Base-by-base conservation (phyloP, 345 rosid genomes). In the Anacardium occidentale region DNA sequence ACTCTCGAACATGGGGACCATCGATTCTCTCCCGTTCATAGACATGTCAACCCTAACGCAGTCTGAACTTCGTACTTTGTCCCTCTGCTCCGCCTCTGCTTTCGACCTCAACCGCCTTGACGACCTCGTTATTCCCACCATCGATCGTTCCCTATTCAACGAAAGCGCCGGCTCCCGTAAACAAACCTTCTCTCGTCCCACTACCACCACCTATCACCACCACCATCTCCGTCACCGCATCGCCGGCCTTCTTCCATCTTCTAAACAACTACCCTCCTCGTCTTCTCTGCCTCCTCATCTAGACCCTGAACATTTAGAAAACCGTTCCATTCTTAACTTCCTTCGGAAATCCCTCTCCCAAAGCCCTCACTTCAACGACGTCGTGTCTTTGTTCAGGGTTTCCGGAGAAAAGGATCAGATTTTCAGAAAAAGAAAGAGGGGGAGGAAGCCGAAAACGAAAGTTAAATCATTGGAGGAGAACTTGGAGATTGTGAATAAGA, bases 101-200 rank as follows among this genome's bases (percentile, higher is more conserved):
- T 62, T 62, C 73, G 80, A 76, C 68, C 79, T 71, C 68, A 67
- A 48, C 58, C 75, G 62, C 58, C 55, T 80, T 45, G 77, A 75
- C 75, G 75, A 83, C 66, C 44, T 76, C 59, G 72, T 80, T 17
- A 52, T 77, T 48, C 83, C 90, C 34, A 61, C 71, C 47, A 77
- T 90, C 40, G 93, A 90, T 82, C 90, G 81, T 45, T 73, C 96
- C 22, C 62, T 42, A 69, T 90, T 90, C 86, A 90, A 87, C 70
- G 93, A 89, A 68, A 87, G 91, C 77, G 84, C 89, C 10, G 91
- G 96, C 24, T 90, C 96, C 34, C 89, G 85, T 66, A 86, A 86
- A 53, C 96, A 90, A 76, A 85, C 88, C 66, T 90, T 81, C 84
- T 82, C 91, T 15, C 87, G 87, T 44, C 90, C 84, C 57, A 63